Evolutionary conservation across 2,329 filamentous ascomycete species (phyloP).

Genomic region (Aspergillus felis): DNA sequence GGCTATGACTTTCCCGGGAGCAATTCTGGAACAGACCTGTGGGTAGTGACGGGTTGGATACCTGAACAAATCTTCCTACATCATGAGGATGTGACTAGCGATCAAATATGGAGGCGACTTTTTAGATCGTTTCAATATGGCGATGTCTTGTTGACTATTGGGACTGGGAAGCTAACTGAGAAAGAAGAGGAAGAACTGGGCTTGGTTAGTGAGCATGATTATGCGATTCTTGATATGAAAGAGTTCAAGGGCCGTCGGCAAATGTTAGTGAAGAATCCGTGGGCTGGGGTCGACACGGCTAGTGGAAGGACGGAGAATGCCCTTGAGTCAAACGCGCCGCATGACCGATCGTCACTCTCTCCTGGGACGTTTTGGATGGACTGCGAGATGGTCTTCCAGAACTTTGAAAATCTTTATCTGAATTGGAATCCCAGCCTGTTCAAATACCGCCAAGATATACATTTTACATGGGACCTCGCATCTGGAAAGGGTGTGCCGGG

Average conservation of each 20-base stretch:
- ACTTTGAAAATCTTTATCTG: constrained; percentile 93
- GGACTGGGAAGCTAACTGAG: constrained; percentile 75
- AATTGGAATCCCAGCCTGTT: constrained; percentile 96
- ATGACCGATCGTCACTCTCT: constrained; percentile 25
- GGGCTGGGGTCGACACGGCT: constrained; percentile 65
- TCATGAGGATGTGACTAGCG: constrained; percentile 72
- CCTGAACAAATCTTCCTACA: constrained; percentile 93
- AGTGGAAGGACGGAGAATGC: constrained; percentile 25
- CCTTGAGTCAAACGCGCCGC: constrained; percentile 10
- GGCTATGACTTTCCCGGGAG: constrained; percentile 98
- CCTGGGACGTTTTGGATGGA: constrained; percentile 93
- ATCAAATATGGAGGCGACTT: constrained; percentile 74
- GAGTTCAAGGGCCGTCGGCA: constrained; percentile 60
- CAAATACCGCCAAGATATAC: constrained; percentile 74
- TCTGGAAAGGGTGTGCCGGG: constrained; percentile 58
- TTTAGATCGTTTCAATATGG: constrained; percentile 69
- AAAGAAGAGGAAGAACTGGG: constrained; percentile 77
- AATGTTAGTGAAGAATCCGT: constrained; percentile 90
- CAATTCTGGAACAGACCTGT: constrained; percentile 92
- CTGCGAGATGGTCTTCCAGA: constrained; percentile 78
- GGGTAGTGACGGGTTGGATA: constrained; percentile 92
- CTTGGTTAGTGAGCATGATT: constrained; percentile 86
- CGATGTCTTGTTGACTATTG: constrained; percentile 83
- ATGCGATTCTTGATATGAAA: constrained; percentile 78
- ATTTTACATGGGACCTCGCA: constrained; percentile 79